Conservation (phyloP, 2,329 filamentous ascomycete genomes). For the Aspergillus neotritici region DNA sequence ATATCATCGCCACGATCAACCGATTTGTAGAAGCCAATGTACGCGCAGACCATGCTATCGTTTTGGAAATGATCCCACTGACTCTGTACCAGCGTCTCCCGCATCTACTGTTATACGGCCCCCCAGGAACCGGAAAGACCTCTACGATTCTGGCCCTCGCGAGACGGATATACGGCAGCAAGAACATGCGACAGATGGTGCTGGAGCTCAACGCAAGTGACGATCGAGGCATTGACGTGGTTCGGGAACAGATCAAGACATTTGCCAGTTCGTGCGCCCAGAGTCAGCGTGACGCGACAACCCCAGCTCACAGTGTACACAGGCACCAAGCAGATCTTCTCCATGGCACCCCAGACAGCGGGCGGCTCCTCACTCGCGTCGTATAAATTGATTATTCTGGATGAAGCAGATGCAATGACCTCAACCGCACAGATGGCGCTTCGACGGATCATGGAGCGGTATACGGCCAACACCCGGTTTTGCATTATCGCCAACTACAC, state of each 20-base stretch:
- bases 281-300: slow-evolving; percentile 1
- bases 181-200: slow-evolving; percentile 97
- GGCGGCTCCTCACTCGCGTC: slow-evolving; percentile 54
- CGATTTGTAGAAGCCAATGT: slow-evolving; percentile 91
- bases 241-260: slow-evolving; percentile 98
- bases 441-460: slow-evolving; percentile 97
- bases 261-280: slow-evolving; percentile 62
- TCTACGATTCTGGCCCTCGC: slow-evolving; percentile 93
- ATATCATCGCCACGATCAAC: slow-evolving; percentile 96
- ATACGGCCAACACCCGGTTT: slow-evolving; percentile 95
- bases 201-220: slow-evolving; percentile 96
- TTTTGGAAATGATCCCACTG: background rate
- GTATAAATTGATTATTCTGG: slow-evolving; percentile 94
- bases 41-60: slow-evolving; percentile 14
- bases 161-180: slow-evolving; percentile 81
- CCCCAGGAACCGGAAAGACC: slow-evolving; percentile 94
- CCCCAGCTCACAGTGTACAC: background rate
- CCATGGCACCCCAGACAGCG: slow-evolving; percentile 46
- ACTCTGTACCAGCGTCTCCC: slow-evolving; percentile 60
- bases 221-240: slow-evolving; percentile 95
- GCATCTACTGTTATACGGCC: slow-evolving; percentile 93
- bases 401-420: slow-evolving; percentile 99
- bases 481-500: slow-evolving; percentile 99
- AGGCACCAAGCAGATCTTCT: slow-evolving; percentile 91
- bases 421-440: slow-evolving; percentile 96